phyloP scores from a whole-genome alignment of 2,329 filamentous ascomycete genomes.

The Purpureocillium lavendulum region DNA sequence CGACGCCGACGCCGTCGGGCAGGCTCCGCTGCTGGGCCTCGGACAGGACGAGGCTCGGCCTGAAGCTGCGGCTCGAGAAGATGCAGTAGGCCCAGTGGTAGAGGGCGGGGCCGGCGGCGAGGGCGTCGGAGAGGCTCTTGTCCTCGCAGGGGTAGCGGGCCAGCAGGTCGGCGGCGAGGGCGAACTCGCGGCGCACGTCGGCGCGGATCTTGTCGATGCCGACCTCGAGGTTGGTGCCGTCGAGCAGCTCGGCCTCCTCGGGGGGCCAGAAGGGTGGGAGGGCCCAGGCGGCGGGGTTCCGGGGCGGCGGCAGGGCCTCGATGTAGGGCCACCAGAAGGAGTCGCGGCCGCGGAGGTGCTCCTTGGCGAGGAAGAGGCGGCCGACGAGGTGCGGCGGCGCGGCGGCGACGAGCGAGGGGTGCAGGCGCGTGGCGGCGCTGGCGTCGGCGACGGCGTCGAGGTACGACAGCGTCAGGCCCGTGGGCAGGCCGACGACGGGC shows the following conservation, averaged over 20 bases:
- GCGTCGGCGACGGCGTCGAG: constrained; percentile 38
- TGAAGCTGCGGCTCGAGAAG: constrained; percentile 58
- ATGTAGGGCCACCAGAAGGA: constrained; percentile 67
- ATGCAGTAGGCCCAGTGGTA: constrained; percentile 59
- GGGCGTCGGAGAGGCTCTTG: constrained; percentile 20
- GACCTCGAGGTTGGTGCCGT: constrained; percentile 44
- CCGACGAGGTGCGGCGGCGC: constrained; percentile 52
- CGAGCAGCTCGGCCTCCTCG: constrained; percentile 48
- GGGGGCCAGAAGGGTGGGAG: constrained; percentile 57
- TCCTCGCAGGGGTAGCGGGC: constrained; percentile 9
- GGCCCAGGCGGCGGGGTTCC: constrained; percentile 37
- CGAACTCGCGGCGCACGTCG: constrained; percentile 37
- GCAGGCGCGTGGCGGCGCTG: constrained; percentile 23
- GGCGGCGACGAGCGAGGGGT: constrained; percentile 37
- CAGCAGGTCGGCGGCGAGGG: constrained; percentile 30
- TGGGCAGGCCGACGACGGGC: constrained; percentile 42
- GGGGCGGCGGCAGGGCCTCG: constrained; percentile 53
- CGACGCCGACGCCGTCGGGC: constrained; percentile 25
- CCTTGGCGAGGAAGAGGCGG: constrained; percentile 61
- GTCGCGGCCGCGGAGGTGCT: constrained; percentile 47
- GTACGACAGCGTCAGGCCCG: constrained; percentile 48
- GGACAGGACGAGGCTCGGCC: constrained; percentile 48
- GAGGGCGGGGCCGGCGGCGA: constrained; percentile 31
- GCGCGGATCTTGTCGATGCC: constrained; percentile 38
- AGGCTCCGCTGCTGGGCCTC: constrained; percentile 15